Evolutionary conservation across 2,329 filamentous ascomycete species (phyloP).

Genomic region (Alternaria burnsii): DNA sequence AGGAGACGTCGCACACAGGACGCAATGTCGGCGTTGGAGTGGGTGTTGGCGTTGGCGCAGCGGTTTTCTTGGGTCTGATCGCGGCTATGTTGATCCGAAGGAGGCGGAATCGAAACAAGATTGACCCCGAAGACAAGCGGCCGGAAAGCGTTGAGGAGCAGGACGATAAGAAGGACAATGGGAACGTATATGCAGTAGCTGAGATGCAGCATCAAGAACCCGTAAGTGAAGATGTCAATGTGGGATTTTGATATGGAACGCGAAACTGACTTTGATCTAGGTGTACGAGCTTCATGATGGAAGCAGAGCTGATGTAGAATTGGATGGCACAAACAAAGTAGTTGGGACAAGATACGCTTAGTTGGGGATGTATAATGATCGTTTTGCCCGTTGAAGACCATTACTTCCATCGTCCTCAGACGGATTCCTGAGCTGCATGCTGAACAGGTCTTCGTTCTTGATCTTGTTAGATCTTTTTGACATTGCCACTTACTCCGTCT

Average conservation of each 20-base stretch:
- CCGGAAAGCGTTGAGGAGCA: background rate
- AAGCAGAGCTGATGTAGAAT: background rate
- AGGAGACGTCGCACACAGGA: background rate
- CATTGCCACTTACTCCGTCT: background rate
- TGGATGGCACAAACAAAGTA: background rate
- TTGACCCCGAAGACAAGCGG: background rate
- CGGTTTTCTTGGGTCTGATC: background rate
- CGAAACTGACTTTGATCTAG: background rate
- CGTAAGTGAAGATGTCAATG: background rate
- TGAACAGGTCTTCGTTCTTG: background rate
- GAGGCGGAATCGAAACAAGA: background rate
- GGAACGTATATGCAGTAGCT: background rate
- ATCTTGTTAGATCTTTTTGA: background rate
- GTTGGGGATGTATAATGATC: background rate
- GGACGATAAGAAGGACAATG: background rate
- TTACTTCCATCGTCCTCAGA: background rate
- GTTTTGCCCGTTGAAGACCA: background rate
- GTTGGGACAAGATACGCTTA: background rate
- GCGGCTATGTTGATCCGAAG: background rate
- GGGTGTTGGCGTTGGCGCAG: background rate
- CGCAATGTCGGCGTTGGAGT: constrained; percentile 13
- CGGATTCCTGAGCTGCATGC: background rate
- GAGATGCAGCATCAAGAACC: constrained; percentile 5
- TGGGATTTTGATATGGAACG: background rate
- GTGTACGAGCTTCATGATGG: background rate